Base-by-base conservation (phyloP, 2,329 filamentous ascomycete species). In the Ceratocystis alfenasii region DNA sequence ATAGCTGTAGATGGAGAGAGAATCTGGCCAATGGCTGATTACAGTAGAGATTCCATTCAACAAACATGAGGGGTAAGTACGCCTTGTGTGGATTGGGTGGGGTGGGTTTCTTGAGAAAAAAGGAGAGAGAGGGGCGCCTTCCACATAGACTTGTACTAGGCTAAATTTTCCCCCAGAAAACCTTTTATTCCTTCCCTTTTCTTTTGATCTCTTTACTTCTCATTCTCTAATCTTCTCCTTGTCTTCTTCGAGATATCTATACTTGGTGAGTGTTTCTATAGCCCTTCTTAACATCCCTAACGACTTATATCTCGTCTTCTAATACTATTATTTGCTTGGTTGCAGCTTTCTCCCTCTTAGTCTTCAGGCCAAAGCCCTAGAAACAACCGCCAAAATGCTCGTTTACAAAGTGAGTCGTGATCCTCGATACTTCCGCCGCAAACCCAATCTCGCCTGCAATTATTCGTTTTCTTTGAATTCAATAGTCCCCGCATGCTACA, bases 391-490 rank as follows among this genome's bases (percentile, higher is more conserved):
- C 82, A 87, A 78, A 73, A 90, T 90, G 87, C 81, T 88, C 76
- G 88, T 90, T 75, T 89, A 76, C 84, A 86, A 81, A 78, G 87
- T 88, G 76, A 68, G 79, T 72, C 50, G 28, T 60, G 10, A 36
- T 6, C 62, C n/a, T 36, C 46, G 1, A 44, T 46, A n/a, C 30
- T 5, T 41, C 10, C 36, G 10, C 12, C 36, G 12, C 41, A 33
- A 46, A 5, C 41, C 25, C 44, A 15, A 22, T 25, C 1, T 53
- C 48, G 48, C 22, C 48, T 28, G 22, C 22, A 15, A 15, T 8
- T 25, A 41, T 53, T 28, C 48, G 20, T 5, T 20, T 12, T 25
- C 22, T 50, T 20, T 10, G 17, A 22, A 22, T 5, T 50, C n/a
- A 12, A 10, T 6, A 5, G 10, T 53, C 8, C 15, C 48, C 25